These are phyloP conservation scores for Halophytophthora batemanensis DNA, from an alignment of 352 stramenopile genomes.

Conservation along the genomic window DNA sequence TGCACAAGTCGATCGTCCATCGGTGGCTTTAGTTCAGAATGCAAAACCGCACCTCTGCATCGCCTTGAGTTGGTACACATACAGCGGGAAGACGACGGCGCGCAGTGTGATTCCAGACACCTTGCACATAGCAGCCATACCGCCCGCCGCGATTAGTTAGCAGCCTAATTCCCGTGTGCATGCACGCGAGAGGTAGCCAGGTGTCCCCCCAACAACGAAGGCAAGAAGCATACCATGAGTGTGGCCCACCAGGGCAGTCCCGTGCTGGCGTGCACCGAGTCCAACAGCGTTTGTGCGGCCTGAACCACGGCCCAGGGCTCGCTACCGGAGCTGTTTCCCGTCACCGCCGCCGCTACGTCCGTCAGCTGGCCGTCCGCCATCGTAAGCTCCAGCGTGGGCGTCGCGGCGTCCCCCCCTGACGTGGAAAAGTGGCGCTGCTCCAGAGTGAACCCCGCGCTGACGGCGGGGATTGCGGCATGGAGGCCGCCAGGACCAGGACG, in stretches of 20 bases:
- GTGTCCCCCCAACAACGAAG: no score
- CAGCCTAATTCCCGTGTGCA: not conserved
- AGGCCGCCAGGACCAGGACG: conserved; percentile 1
- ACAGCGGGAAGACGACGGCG: conserved; percentile 65
- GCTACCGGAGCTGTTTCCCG: conserved; percentile 15
- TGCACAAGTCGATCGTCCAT: no score
- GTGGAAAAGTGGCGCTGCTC: conserved; percentile 35
- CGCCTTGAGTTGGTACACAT: conserved; percentile 67
- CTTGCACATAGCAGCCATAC: conserved; percentile 14
- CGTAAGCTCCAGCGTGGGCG: conserved; percentile 25
- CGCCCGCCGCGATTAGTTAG: conserved; percentile 3
- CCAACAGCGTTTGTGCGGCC: conserved; percentile 52
- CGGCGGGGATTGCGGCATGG: conserved; percentile 5
- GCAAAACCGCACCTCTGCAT: conserved; percentile 70
- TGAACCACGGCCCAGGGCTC: conserved; percentile 54
- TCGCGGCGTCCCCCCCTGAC: conserved; percentile 5
- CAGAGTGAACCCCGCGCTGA: conserved; percentile 12
- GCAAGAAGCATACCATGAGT: conserved; percentile 50
- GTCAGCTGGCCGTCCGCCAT: conserved; percentile 35
- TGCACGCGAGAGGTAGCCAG: not conserved
- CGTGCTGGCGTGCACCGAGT: conserved; percentile 58
- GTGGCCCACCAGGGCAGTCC: conserved; percentile 79
- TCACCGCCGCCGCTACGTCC: conserved; percentile 25
- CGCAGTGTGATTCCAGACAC: conserved; percentile 63
- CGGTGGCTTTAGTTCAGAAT: no score